Evolutionary conservation across 495 filamentous ascomycete species (phyloP), one percentile per base, ranked within the genome.

Genomic region (Lepidopterella palustris): DNA sequence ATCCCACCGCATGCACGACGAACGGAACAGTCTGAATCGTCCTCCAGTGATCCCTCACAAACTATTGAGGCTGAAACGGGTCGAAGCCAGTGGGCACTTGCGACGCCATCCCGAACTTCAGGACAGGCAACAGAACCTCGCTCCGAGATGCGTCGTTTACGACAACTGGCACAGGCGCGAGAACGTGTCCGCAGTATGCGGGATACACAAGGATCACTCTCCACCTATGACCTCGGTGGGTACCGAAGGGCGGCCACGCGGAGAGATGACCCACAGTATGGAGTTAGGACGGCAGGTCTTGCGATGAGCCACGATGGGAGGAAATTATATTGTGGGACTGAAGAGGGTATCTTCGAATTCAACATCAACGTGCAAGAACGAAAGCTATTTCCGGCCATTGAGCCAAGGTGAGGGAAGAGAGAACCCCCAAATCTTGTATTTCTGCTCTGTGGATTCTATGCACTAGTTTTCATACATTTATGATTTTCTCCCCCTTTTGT

Each of bases 51-150:
- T 50, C 70, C 77, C 20, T 79, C 75, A 75, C 74, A 71, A 32
- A 75, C 75, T 0, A 79, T 79, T 42, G 68, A 76, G 63, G 72
- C 70, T 25, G 70, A 73, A 24, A 74, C 77, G 62, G 66, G 67
- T n/a, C 64, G 70, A 21, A 71, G 65, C 49, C 64, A 63, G 18
- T 59, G 56, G 55, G 57, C 55, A 50, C 23, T 31, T 45, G n/a
- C n/a, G n/a, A n/a, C 52, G 8, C 58, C 62, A 32, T 50, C 47
- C 9, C 47, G 21, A 8, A 18, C 47, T 26, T 26, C 26, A 11
- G 24, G 15, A 28, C 32, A 51, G 11, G 51, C 55, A 15, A 55
- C 59, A 23, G 62, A 65, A 39, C 59, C 60, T 11, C 54, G 57
- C 15, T 59, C 42, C 5, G 61, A 67, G 23, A 49, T 65, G 13